Percentiles rank a stretch among this genome's conserved stretches.
These are phyloP conservation scores for Kwoniella shandongensis DNA, from an alignment of 768 basidiomycete species.

Conservation along the genomic window DNA sequence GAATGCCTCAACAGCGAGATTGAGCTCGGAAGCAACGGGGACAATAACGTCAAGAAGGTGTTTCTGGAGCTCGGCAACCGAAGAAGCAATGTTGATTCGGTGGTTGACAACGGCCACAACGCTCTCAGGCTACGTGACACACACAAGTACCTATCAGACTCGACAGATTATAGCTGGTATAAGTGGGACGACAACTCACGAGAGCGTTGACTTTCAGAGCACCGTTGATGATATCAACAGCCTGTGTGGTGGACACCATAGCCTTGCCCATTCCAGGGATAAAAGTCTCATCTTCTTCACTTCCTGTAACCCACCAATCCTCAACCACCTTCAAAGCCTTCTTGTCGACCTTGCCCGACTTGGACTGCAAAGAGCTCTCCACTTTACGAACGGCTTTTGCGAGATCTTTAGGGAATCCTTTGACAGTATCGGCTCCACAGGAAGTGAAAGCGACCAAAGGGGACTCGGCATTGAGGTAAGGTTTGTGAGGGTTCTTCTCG, in stretches of 20 bases:
- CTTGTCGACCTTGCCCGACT: slow-evolving; percentile 47
- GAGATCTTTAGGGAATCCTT: slow-evolving; percentile 54
- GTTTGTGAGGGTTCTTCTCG: slow-evolving; percentile 40
- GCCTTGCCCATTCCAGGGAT: slow-evolving; percentile 24
- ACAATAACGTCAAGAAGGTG: slow-evolving; percentile 27
- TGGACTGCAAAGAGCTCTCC: slow-evolving; percentile 15
- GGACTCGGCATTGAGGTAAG: slow-evolving; percentile 60
- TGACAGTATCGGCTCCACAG: slow-evolving; percentile 65
- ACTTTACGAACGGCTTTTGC: slow-evolving; percentile 23
- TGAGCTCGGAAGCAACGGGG: slow-evolving; percentile 36
- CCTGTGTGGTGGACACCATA: slow-evolving; percentile 42
- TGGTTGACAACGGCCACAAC: slow-evolving; percentile 47
- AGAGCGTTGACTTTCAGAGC: slow-evolving; percentile 45
- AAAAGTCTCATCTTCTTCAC: slow-evolving; percentile 24
- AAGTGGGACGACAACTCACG: slow-evolving; percentile 21
- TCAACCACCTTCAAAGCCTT: slow-evolving; percentile 59
- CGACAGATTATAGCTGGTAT: neutral
- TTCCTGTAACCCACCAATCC: slow-evolving; percentile 25
- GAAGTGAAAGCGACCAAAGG: slow-evolving; percentile 65
- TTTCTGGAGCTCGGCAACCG: slow-evolving; percentile 36
- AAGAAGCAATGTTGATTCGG: slow-evolving; percentile 48
- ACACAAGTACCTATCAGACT: too few relatives aligned
- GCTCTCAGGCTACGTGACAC: slow-evolving; percentile 34
- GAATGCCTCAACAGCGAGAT: slow-evolving; percentile 43
- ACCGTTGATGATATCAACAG: slow-evolving; percentile 44